phyloP scores from a whole-genome alignment of 345 rosid species.

The Fremontodendron californicum region DNA sequence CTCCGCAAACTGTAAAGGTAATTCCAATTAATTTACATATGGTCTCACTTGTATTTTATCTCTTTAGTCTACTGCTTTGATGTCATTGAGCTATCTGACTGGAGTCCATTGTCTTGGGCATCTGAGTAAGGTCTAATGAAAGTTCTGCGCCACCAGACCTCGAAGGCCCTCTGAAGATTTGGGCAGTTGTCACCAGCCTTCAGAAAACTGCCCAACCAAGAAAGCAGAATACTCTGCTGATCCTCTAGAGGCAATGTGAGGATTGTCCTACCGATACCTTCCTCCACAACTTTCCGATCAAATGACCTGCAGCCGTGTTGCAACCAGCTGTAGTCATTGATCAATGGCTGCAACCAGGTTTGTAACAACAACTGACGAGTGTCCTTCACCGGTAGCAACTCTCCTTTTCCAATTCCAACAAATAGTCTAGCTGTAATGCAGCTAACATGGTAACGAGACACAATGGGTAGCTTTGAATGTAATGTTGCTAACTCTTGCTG shows the following conservation, averaged over 20 bases:
- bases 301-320: conserved; percentile 85
- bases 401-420: conserved; percentile 90
- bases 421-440: conserved; percentile 72
- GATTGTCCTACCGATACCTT: conserved; percentile 92
- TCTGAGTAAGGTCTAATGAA: conserved; percentile 71
- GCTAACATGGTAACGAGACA: conserved; percentile 80
- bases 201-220: conserved; percentile 82
- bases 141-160: conserved; percentile 98
- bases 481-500: conserved; percentile 68
- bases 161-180: conserved; percentile 88
- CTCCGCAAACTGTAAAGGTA: background rate
- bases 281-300: conserved; percentile 87
- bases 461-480: conserved; percentile 60
- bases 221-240: conserved; percentile 73
- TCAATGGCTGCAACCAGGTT: conserved; percentile 92
- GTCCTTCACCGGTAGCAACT: conserved; percentile 78
- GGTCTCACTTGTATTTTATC: background rate
- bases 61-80: conserved; percentile 1
- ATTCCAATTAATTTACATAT: conserved; percentile 2
- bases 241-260: conserved; percentile 87
- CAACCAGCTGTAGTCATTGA: conserved; percentile 88
- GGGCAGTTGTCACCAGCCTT: conserved; percentile 92
- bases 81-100: conserved; percentile 21
- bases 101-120: conserved; percentile 30
- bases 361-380: conserved; percentile 62